Evolutionary conservation across 257 asterid genomes (phyloP).

Genomic region (Plectranthus barbatus): DNA sequence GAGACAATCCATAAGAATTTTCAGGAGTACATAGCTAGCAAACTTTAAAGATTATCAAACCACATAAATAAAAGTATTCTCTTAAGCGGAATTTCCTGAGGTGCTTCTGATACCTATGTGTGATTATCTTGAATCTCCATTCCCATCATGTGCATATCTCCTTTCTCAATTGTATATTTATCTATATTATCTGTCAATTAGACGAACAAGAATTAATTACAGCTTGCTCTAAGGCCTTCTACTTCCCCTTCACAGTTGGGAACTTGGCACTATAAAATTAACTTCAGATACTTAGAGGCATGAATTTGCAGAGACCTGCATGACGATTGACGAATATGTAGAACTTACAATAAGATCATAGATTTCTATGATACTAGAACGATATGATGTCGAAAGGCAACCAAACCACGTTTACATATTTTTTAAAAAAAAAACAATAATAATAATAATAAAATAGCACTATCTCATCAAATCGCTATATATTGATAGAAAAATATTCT

Average conservation of each 20-base stretch:
- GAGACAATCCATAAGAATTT: background rate
- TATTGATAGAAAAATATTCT: background rate
- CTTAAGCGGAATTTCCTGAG: background rate
- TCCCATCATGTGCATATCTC: slow-evolving; percentile 1
- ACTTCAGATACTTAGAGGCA: too few relatives aligned
- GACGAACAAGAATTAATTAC: background rate
- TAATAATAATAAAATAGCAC: background rate
- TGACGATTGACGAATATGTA: background rate
- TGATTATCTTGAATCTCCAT: background rate
- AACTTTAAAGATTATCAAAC: background rate
- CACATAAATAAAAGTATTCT: background rate
- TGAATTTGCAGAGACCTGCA: background rate
- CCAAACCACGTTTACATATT: background rate
- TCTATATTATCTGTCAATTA: background rate
- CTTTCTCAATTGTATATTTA: background rate
- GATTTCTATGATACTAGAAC: background rate
- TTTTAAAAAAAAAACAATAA: too few relatives aligned
- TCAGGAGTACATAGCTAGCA: background rate
- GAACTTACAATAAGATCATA: background rate
- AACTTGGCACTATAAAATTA: too few relatives aligned
- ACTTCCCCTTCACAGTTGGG: too few relatives aligned
- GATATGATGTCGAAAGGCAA: background rate
- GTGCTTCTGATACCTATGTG: background rate
- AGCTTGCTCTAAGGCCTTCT: background rate
- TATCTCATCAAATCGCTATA: background rate